phyloP scores from a whole-genome alignment of 257 asterid genomes.

The Buddleja alternifolia region DNA sequence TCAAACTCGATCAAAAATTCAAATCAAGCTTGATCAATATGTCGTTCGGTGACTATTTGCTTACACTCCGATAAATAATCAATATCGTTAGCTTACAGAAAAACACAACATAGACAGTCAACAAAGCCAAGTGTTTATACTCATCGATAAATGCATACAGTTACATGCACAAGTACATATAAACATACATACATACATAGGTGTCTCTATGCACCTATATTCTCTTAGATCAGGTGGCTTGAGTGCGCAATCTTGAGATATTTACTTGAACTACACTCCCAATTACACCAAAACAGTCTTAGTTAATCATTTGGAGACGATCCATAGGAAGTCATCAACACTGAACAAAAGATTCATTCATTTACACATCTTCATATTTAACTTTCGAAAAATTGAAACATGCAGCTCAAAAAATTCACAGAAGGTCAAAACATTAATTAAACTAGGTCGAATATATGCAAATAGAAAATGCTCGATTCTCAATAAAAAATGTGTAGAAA shows the following conservation, averaged over 20 bases:
- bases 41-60: background rate
- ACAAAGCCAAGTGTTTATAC: background rate
- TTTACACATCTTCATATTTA: background rate
- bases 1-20: background rate
- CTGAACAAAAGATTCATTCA: slow-evolving; percentile 4
- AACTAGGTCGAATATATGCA: background rate
- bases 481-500: background rate
- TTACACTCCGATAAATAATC: background rate
- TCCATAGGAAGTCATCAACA: background rate
- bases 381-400: slow-evolving; percentile 5
- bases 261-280: background rate
- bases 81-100: background rate
- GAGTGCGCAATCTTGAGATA: background rate
- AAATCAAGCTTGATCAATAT: background rate
- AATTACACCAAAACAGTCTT: slow-evolving; percentile 7
- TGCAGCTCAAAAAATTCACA: background rate
- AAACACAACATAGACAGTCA: background rate
- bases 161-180: background rate
- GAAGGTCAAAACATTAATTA: slow-evolving; percentile 1
- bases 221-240: no score
- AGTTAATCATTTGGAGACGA: background rate
- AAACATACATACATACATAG: background rate
- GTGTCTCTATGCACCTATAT: no score
- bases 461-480: background rate
- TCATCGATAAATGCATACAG: no score